A percentile compares a stretch with the other conserved stretches of the same genome.
Evolutionary conservation across 768 basidiomycete species (phyloP).

Genomic region (Suillus decipiens): DNA sequence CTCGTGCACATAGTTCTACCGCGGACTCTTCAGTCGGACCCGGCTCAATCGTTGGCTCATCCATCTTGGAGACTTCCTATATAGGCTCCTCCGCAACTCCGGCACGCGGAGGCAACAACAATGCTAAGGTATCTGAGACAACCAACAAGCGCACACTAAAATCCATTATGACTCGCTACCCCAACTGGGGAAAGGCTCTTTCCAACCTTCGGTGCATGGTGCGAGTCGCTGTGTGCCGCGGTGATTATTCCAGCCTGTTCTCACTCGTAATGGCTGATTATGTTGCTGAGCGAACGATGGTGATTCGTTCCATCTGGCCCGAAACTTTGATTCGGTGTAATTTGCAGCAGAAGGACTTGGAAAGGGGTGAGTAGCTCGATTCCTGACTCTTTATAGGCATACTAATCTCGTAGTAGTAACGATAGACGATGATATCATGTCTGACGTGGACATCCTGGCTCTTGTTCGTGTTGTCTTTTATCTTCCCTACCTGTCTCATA

Average conservation of each 20-base stretch:
- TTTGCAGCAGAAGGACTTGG: neutral
- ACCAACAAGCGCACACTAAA: no score
- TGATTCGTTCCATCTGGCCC: neutral
- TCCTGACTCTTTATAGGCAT: neutral
- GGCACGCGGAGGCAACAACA: neutral
- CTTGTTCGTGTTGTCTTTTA: neutral
- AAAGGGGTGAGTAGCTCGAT: neutral
- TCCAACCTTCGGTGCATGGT: neutral
- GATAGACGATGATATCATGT: neutral
- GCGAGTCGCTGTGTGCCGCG: neutral
- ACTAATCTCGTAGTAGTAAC: neutral
- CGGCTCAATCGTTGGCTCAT: neutral
- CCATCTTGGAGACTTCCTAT: neutral
- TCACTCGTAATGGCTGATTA: neutral
- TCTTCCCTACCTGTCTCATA: neutral
- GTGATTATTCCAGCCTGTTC: neutral
- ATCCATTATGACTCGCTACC: neutral
- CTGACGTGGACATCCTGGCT: neutral
- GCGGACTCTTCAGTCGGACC: neutral
- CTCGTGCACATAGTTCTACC: neutral
- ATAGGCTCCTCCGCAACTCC: neutral
- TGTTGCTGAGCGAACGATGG: neutral
- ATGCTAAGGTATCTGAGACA: neutral
- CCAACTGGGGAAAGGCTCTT: neutral
- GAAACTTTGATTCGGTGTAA: neutral